phyloP scores from a whole-genome alignment of 2,329 filamentous ascomycete genomes.

The Cordyceps farinosa region DNA sequence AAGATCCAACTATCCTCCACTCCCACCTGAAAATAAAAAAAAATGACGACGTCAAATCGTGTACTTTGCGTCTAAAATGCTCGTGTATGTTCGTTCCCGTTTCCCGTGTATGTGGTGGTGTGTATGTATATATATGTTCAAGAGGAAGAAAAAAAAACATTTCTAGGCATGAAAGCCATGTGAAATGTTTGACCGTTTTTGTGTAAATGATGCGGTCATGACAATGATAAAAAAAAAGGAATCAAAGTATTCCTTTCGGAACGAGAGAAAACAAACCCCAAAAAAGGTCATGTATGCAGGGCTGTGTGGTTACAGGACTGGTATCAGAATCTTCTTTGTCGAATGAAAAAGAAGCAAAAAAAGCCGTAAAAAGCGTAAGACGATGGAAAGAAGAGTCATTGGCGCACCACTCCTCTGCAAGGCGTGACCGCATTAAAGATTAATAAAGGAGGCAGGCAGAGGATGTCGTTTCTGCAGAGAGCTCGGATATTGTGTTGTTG shows the following conservation, averaged over 20 bases:
- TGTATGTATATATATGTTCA: conserved; percentile 7
- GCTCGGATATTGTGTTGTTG: neutral
- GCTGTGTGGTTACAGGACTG: neutral
- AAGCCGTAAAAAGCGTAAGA: neutral
- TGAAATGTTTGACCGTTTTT: conserved; percentile 1
- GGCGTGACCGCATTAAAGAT: conserved; percentile 9
- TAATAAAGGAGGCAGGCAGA: conserved; percentile 10
- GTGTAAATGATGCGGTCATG: conserved; percentile 12
- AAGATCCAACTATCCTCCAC: neutral
- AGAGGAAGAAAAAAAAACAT: neutral
- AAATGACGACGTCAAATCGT: conserved; percentile 9
- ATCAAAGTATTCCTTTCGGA: conserved; percentile 1
- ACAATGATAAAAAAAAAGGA: neutral
- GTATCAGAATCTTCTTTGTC: conserved; percentile 1
- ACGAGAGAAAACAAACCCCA: neutral
- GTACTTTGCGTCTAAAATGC: conserved; percentile 10
- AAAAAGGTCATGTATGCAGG: neutral
- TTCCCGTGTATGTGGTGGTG: conserved; percentile 5
- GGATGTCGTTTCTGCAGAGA: conserved; percentile 9
- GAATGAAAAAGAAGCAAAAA: neutral
- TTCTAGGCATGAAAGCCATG: neutral
- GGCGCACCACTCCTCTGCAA: conserved; percentile 1
- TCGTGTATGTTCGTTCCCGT: conserved; percentile 5
- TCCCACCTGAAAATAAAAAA: neutral
- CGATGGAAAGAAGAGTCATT: neutral